A percentile compares a stretch with the other conserved stretches of the same genome.
phyloP scores from a whole-genome alignment of 306 rosid genomes.

The Acacia confusa region DNA sequence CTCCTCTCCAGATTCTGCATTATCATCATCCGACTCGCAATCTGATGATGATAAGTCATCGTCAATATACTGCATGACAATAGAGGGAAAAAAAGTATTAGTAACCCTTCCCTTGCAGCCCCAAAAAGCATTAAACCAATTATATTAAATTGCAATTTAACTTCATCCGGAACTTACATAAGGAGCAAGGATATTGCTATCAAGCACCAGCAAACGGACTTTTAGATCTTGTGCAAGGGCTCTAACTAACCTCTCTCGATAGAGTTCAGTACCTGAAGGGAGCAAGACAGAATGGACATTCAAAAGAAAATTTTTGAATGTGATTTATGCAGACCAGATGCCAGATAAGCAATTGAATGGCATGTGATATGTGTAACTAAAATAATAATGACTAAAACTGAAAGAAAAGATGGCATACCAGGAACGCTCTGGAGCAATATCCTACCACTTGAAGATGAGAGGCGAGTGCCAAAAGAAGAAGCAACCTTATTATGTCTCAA shows the following conservation, averaged over 20 bases:
- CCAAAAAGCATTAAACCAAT: background rate
- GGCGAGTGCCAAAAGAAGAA: constrained; percentile 68
- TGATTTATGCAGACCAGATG: background rate
- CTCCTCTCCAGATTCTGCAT: constrained; percentile 65
- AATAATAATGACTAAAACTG: background rate
- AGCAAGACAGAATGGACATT: constrained; percentile 29
- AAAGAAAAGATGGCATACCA: constrained; percentile 50
- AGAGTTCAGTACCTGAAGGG: constrained; percentile 83
- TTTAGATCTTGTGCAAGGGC: constrained; percentile 86
- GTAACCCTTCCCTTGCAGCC: constrained; percentile 6
- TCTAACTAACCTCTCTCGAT: constrained; percentile 88
- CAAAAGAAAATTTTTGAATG: background rate
- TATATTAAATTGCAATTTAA: background rate
- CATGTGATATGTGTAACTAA: background rate
- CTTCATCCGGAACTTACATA: constrained; percentile 58
- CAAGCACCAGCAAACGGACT: constrained; percentile 89
- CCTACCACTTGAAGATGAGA: constrained; percentile 86
- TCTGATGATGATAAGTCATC: constrained; percentile 74
- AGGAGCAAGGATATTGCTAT: constrained; percentile 86
- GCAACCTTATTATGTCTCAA: constrained; percentile 62
- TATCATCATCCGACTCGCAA: constrained; percentile 77
- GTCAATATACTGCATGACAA: constrained; percentile 73
- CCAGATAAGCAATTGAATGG: background rate
- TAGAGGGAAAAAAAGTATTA: background rate
- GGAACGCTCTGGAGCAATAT: constrained; percentile 91